Evolutionary conservation across 768 basidiomycete genomes (phyloP).

Genomic region (Boletus rubroflammeus): DNA sequence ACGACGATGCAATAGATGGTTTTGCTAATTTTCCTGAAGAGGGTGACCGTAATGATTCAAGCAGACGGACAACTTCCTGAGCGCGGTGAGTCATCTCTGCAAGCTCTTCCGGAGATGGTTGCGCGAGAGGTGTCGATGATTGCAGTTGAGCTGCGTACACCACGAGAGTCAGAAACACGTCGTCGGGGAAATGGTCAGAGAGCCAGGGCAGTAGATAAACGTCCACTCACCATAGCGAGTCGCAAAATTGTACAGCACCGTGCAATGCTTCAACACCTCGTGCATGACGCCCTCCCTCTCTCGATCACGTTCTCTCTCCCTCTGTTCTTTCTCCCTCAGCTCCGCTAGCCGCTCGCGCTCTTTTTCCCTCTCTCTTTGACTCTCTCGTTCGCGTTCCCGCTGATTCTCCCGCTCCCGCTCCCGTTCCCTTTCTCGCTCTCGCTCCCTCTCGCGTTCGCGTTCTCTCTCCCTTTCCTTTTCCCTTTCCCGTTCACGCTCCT

Average conservation of each 20-base stretch:
- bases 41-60: conserved; percentile 41
- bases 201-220: background rate
- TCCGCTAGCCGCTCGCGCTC: conserved; percentile 23
- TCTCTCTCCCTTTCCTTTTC: conserved; percentile 22
- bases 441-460: conserved; percentile 16
- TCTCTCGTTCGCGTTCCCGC: conserved; percentile 22
- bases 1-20: conserved; percentile 9
- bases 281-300: conserved; percentile 24
- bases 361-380: conserved; percentile 21
- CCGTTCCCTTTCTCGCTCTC: conserved; percentile 21
- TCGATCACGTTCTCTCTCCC: conserved; percentile 22
- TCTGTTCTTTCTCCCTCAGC: conserved; percentile 21
- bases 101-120: conserved; percentile 55
- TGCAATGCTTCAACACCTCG: conserved; percentile 47
- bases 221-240: conserved; percentile 55
- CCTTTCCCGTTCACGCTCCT: conserved; percentile 22
- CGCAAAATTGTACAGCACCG: conserved; percentile 59
- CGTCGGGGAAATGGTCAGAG: background rate
- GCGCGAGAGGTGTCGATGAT: conserved; percentile 42
- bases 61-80: conserved; percentile 59
- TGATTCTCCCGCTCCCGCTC: conserved; percentile 18
- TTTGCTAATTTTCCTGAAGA: conserved; percentile 21
- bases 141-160: conserved; percentile 35
- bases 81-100: conserved; percentile 70
- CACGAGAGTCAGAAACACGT: conserved; percentile 2